Percentiles rank a stretch among this genome's conserved stretches.
Conservation (phyloP, 1,139 yeast species). For the Blastobotrys capitulatus region DNA sequence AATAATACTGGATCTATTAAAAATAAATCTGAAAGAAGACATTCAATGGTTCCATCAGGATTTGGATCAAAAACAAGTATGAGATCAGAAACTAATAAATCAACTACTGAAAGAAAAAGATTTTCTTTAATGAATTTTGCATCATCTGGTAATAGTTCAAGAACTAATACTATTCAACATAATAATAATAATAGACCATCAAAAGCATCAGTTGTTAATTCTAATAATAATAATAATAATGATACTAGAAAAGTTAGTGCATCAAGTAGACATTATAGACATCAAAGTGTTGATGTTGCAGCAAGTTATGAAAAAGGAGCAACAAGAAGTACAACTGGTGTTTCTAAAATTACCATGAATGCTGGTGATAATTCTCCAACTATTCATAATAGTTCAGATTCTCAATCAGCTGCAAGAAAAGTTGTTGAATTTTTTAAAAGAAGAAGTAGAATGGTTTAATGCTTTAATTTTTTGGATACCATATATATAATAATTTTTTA, state of each 20-base stretch:
- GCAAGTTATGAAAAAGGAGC: background rate
- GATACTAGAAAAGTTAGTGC: constrained; percentile 1
- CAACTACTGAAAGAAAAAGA: constrained; percentile 22
- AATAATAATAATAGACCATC: constrained; percentile 1
- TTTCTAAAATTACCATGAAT: constrained; percentile 2
- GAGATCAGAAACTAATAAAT: constrained; percentile 6
- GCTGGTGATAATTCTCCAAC: background rate
- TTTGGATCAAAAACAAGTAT: constrained; percentile 5
- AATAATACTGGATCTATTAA: background rate
- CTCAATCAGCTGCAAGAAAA: constrained; percentile 27
- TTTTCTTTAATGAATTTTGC: constrained; percentile 16
- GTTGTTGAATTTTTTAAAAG: constrained; percentile 36
- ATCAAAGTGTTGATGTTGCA: background rate
- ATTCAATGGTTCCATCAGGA: constrained; percentile 17
- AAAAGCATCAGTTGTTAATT: background rate
- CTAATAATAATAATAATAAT: background rate
- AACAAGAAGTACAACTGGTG: background rate
- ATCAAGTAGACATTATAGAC: background rate
- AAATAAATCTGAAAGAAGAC: constrained; percentile 12
- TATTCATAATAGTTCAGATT: constrained; percentile 13
- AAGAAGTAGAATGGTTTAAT: constrained; percentile 43
- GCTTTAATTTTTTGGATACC: background rate
- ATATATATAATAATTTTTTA: background rate
- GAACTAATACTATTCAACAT: background rate
- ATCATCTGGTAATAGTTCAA: background rate